Evolutionary conservation across 345 rosid species (phyloP).

Genomic region (Microthlaspi erraticum): DNA sequence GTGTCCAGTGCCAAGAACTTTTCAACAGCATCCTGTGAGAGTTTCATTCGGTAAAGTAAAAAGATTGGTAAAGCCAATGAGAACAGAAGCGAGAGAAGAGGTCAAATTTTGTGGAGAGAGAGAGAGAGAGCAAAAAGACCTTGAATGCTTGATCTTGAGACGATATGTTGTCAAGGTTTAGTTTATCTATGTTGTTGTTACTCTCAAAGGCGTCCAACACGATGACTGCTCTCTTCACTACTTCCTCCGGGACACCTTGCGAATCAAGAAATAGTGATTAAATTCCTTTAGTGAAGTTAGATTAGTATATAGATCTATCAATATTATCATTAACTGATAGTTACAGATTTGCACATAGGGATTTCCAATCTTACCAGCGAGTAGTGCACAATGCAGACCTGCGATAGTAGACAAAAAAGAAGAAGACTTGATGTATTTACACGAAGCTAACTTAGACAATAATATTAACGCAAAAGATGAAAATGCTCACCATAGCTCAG

Average conservation of each 20-base stretch:
- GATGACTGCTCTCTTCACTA: constrained; percentile 74
- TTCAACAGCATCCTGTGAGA: constrained; percentile 71
- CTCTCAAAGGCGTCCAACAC: constrained; percentile 62
- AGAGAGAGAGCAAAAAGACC: constrained; percentile 46
- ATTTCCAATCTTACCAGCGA: constrained; percentile 63
- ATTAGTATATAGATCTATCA: constrained; percentile 1
- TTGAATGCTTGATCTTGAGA: constrained; percentile 69
- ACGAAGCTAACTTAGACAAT: constrained; percentile 15
- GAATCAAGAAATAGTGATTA: constrained; percentile 10
- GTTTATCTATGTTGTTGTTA: constrained; percentile 54
- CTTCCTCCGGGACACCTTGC: constrained; percentile 82
- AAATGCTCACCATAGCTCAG: constrained; percentile 78
- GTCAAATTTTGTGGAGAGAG: neutral
- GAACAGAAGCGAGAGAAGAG: constrained; percentile 9
- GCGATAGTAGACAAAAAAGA: constrained; percentile 42
- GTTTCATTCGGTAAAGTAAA: constrained; percentile 20
- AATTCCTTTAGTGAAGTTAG: neutral
- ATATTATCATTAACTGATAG: constrained; percentile 4
- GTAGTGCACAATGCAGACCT: constrained; percentile 90
- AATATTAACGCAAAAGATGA: neutral
- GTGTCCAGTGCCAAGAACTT: constrained; percentile 70
- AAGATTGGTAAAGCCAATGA: constrained; percentile 12
- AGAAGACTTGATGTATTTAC: neutral
- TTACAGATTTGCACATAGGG: neutral
- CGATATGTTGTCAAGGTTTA: constrained; percentile 60